These are phyloP conservation scores for Colletotrichum siamense DNA, from an alignment of 2,329 filamentous ascomycete species.

Conservation along the genomic window DNA sequence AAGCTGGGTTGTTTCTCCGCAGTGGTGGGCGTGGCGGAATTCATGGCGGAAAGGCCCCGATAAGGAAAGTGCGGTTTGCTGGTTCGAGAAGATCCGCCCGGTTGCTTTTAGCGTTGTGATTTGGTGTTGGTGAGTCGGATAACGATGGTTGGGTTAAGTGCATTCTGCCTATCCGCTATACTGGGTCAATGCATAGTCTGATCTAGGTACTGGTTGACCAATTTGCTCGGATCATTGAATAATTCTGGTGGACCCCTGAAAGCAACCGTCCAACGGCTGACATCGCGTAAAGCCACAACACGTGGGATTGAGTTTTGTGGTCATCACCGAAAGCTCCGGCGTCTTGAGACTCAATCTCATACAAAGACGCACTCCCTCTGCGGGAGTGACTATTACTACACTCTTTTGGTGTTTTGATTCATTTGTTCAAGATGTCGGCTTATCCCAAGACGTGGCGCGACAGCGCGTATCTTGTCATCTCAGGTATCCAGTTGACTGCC, in stretches of 20 bases:
- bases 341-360: not conserved
- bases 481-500: conserved; percentile 32
- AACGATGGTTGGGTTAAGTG: not conserved
- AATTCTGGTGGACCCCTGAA: not conserved
- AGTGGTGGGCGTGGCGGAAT: not conserved
- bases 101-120: not conserved
- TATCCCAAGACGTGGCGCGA: conserved; percentile 29
- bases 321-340: not conserved
- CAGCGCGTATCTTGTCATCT: conserved; percentile 39
- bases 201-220: not conserved
- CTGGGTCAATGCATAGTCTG: accelerated
- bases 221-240: accelerated
- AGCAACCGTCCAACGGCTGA: not conserved
- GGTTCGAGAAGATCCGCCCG: not conserved
- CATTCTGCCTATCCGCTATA: not conserved
- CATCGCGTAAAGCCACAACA: not conserved
- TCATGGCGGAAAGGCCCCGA: not conserved
- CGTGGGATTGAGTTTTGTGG: not conserved
- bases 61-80: not conserved
- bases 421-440: not conserved
- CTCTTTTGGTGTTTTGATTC: not conserved
- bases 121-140: not conserved
- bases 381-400: accelerated
- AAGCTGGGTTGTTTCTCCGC: not conserved
- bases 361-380: accelerated